Percentiles rank a stretch among this genome's conserved stretches.
Evolutionary conservation across 306 rosid genomes (phyloP).

Genomic region (Lathyrus tuberosus): DNA sequence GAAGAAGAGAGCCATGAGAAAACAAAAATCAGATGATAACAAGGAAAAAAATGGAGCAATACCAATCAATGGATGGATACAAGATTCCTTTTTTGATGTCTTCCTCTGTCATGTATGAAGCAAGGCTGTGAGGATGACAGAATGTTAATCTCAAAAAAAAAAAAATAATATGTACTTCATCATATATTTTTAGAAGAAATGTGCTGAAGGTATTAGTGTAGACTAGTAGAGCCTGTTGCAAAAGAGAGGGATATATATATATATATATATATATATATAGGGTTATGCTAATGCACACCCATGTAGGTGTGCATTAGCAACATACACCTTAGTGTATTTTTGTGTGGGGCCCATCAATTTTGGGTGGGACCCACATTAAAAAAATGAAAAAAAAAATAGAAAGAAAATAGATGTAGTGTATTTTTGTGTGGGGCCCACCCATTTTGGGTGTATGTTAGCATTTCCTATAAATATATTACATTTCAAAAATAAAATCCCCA

Average conservation of each 20-base stretch:
- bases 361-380: too few species aligned
- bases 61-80: conserved; percentile 85
- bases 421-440: too few species aligned
- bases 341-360: too few species aligned
- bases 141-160: conserved; percentile 33
- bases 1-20: background rate
- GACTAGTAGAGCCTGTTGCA: conserved; percentile 18
- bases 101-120: conserved; percentile 88
- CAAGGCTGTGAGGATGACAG: conserved; percentile 71
- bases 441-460: too few species aligned
- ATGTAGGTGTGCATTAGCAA: too few species aligned
- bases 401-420: too few species aligned
- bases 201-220: background rate
- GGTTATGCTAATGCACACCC: too few species aligned
- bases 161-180: background rate
- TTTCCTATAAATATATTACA: too few species aligned
- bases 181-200: conserved; percentile 14
- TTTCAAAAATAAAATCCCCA: conserved; percentile 17
- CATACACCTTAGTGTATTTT: too few species aligned
- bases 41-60: conserved; percentile 37
- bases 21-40: conserved; percentile 13
- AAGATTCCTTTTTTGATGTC: conserved; percentile 73
- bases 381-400: too few species aligned
- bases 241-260: conserved; percentile 9
- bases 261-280: too few species aligned